These are phyloP conservation scores for Penicillium chermesinum DNA, from an alignment of 495 filamentous ascomycete genomes.

Conservation along the genomic window DNA sequence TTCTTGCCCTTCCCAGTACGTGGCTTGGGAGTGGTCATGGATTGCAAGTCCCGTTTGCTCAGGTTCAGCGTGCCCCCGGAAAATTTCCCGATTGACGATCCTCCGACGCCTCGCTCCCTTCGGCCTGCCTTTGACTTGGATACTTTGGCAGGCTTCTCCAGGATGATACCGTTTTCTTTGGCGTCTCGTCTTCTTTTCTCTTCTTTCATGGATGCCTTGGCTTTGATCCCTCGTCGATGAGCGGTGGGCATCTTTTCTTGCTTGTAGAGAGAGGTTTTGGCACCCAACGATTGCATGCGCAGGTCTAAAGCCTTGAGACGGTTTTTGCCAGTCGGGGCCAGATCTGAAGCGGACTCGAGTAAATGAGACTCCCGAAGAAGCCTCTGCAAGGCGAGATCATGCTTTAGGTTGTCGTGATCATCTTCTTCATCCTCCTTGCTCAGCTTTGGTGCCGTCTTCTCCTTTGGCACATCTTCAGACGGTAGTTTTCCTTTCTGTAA, in stretches of 20 bases:
- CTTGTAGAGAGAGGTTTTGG: conserved; percentile 63
- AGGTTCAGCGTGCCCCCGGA: conserved; percentile 72
- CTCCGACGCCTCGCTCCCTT: conserved; percentile 64
- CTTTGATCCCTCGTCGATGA: conserved; percentile 71
- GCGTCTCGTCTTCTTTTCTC: conserved; percentile 69
- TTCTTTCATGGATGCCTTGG: conserved; percentile 60
- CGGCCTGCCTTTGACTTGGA: conserved; percentile 37
- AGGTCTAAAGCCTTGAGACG: conserved; percentile 75
- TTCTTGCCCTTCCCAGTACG: conserved; percentile 31
- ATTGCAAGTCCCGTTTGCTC: conserved; percentile 67
- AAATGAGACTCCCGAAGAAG: conserved; percentile 91
- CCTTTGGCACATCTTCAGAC: conserved; percentile 29
- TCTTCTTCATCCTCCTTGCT: conserved; percentile 44
- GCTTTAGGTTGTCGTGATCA: conserved; percentile 69
- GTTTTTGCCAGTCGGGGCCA: conserved; percentile 57
- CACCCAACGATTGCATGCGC: conserved; percentile 73
- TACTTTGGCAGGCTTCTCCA: conserved; percentile 61
- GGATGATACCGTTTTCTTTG: conserved; percentile 81
- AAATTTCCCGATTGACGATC: conserved; percentile 75
- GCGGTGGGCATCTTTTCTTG: conserved; percentile 82
- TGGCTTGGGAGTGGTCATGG: conserved; percentile 48
- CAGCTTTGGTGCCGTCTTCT: conserved; percentile 25
- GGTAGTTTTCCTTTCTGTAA: conserved; percentile 45
- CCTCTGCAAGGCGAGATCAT: conserved; percentile 86
- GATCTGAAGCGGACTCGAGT: conserved; percentile 60